Conservation (phyloP, 2,329 filamentous ascomycete species). For the Fusarium oligoseptatum region DNA sequence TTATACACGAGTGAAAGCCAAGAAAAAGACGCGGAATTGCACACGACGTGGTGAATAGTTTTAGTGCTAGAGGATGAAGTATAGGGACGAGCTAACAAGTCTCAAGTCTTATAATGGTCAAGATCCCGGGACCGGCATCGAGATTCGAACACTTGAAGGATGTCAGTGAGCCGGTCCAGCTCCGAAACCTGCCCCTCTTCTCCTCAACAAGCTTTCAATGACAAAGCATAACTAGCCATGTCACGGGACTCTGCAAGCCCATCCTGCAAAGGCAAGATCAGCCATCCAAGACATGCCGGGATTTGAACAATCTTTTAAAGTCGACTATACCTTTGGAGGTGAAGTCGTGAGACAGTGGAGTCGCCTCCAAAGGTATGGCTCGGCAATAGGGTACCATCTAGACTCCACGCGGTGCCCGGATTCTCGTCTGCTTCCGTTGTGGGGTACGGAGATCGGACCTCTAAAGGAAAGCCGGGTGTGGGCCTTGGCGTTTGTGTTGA, state of each 20-base stretch:
- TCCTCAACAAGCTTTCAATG: not conserved
- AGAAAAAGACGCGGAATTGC: not conserved
- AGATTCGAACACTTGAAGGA: not conserved
- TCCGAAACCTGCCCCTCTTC: not conserved
- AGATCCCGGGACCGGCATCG: not conserved
- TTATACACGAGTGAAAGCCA: not conserved
- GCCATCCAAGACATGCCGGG: not conserved
- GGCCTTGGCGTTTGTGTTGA: not conserved
- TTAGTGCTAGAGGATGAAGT: not conserved
- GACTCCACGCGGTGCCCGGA: not conserved
- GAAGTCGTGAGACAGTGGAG: not conserved
- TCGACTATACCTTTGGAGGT: slow-evolving; percentile 14
- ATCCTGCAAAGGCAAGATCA: not conserved
- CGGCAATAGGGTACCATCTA: not conserved
- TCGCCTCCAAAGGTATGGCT: slow-evolving; percentile 11
- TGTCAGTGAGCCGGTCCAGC: not conserved
- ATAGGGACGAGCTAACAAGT: not conserved
- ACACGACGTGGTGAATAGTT: not conserved
- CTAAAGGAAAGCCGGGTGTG: not conserved
- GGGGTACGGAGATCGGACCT: slow-evolving; percentile 1
- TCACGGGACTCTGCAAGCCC: not conserved
- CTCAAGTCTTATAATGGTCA: not conserved
- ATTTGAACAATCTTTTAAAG: not conserved
- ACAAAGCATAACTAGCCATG: not conserved
- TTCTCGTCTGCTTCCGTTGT: not conserved